Evolutionary conservation across 73 alveolate genomes (phyloP).

Genomic region (Halteria grandinella): DNA sequence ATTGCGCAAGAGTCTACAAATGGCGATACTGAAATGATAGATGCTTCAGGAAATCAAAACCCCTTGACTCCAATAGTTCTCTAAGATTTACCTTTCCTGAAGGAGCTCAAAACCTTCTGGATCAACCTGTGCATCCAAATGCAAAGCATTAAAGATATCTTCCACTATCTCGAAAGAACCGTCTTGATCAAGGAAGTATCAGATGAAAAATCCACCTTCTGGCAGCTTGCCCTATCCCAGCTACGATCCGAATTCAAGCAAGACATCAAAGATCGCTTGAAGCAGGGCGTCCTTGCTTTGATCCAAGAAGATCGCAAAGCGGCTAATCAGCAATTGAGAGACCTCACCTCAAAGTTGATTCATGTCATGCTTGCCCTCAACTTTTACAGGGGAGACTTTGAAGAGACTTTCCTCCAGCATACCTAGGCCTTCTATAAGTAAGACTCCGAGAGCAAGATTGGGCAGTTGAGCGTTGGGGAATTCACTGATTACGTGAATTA

Average conservation of each 20-base stretch:
- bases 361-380: conserved; percentile 43
- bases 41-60: no score
- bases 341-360: conserved; percentile 17
- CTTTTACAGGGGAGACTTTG: conserved; percentile 48
- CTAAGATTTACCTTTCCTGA: conserved; percentile 1
- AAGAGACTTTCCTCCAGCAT: conserved; percentile 22
- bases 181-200: neutral
- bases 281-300: conserved; percentile 7
- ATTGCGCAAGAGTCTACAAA: no score
- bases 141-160: conserved; percentile 34
- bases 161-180: conserved; percentile 53
- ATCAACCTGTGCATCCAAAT: conserved; percentile 16
- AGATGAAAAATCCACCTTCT: neutral
- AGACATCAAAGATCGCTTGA: conserved; percentile 7
- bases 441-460: neutral
- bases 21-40: no score
- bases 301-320: conserved; percentile 40
- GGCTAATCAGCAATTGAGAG: conserved; percentile 22
- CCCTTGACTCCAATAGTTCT: no score
- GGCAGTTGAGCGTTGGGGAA: neutral
- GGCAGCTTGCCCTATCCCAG: conserved; percentile 4
- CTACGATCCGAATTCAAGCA: conserved; percentile 11
- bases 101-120: conserved; percentile 37
- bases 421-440: conserved; percentile 42
- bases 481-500: neutral